Percentiles rank a stretch among this genome's conserved stretches.
phyloP scores from a whole-genome alignment of 2,329 filamentous ascomycete species.

The Clonostachys solani region DNA sequence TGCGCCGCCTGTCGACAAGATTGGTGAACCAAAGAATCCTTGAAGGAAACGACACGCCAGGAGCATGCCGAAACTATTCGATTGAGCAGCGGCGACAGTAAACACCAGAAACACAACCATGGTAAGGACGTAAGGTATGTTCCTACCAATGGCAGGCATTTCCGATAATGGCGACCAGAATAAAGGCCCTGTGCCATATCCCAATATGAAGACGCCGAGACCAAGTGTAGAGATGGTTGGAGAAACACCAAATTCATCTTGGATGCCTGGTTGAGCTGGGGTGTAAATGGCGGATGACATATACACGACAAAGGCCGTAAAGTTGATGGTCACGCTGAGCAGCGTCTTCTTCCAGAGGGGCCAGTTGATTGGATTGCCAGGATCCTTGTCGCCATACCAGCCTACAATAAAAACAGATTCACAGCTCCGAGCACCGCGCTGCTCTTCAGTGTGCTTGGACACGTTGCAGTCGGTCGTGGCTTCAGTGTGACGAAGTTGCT shows the following conservation, averaged over 20 bases:
- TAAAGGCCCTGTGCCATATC: constrained; percentile 35
- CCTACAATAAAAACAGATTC: constrained; percentile 10
- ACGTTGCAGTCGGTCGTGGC: too few relatives aligned
- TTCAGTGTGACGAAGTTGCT: too few relatives aligned
- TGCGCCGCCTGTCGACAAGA: constrained; percentile 17
- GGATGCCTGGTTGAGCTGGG: constrained; percentile 30
- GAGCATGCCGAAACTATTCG: constrained; percentile 47
- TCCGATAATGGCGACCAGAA: constrained; percentile 55
- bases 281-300: constrained; percentile 33
- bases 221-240: constrained; percentile 43
- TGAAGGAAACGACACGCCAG: constrained; percentile 46
- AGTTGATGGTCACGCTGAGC: constrained; percentile 30
- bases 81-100: constrained; percentile 46
- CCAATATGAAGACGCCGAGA: constrained; percentile 49
- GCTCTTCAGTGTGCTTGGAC: too few relatives aligned
- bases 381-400: constrained; percentile 42
- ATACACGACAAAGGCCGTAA: constrained; percentile 47
- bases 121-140: constrained; percentile 51
- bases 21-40: constrained; percentile 35
- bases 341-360: constrained; percentile 25
- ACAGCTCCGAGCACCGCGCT: too few relatives aligned
- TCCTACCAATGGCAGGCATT: constrained; percentile 53
- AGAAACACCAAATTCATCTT: constrained; percentile 42
- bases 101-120: constrained; percentile 55
- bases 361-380: constrained; percentile 49